phyloP scores from a whole-genome alignment of 495 filamentous ascomycete species.

The Trichocladium uniseriatum region DNA sequence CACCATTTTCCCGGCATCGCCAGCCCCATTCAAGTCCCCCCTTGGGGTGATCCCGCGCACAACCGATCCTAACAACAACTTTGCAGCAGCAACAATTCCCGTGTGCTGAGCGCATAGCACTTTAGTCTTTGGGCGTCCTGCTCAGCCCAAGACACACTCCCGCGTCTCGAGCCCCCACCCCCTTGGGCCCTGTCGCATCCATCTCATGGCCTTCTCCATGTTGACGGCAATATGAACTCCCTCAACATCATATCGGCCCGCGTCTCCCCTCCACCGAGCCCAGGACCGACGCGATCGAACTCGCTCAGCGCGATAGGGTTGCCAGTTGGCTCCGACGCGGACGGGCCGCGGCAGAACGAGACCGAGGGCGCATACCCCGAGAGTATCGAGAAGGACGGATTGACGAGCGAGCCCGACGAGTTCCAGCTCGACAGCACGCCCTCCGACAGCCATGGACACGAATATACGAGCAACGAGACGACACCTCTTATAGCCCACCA shows the following conservation, averaged over 20 bases:
- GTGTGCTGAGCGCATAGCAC: slow-evolving; percentile 8
- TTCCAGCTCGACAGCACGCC: slow-evolving; percentile 3
- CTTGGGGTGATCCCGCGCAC: neutral
- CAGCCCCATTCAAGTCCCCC: neutral
- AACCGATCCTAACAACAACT: neutral
- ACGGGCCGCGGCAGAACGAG: slow-evolving; percentile 19
- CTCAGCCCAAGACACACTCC: neutral
- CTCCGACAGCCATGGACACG: slow-evolving; percentile 15
- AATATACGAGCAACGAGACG: slow-evolving; percentile 47
- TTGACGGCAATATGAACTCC: slow-evolving; percentile 78
- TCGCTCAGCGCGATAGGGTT: slow-evolving; percentile 50
- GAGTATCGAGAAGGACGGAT: slow-evolving; percentile 23
- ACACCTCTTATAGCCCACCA: slow-evolving; percentile 49
- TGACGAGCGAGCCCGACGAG: slow-evolving; percentile 25
- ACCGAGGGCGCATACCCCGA: slow-evolving; percentile 31
- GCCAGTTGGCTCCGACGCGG: slow-evolving; percentile 37
- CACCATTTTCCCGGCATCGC: slow-evolving; percentile 11
- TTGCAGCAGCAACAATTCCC: neutral
- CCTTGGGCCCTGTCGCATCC: slow-evolving; percentile 16
- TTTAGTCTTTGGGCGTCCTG: neutral
- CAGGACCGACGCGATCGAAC: slow-evolving; percentile 53
- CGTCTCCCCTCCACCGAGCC: slow-evolving; percentile 53
- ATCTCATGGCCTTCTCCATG: slow-evolving; percentile 28
- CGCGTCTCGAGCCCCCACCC: slow-evolving; percentile 3
- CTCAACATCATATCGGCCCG: slow-evolving; percentile 87